Evolutionary conservation across 805 yeast species (phyloP).

Genomic region (Saturnispora zaruensis): DNA sequence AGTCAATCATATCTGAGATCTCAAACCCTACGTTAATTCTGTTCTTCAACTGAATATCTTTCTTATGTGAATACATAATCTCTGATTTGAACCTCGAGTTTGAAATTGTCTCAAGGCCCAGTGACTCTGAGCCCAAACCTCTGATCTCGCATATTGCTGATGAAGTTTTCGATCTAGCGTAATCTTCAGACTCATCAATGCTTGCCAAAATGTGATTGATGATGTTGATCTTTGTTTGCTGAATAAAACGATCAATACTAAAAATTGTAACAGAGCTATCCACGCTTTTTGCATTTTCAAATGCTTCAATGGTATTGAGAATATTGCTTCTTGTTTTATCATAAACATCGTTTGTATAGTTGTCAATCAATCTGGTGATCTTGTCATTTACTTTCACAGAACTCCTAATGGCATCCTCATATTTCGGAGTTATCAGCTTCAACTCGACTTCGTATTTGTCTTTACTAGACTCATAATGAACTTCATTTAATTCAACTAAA

Average conservation of each 20-base stretch:
- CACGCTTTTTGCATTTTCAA: constrained; percentile 37
- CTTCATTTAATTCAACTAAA: constrained; percentile 55
- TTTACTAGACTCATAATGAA: constrained; percentile 43
- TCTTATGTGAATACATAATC: constrained; percentile 74
- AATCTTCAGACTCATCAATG: constrained; percentile 56
- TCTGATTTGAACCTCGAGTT: constrained; percentile 60
- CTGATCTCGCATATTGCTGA: constrained; percentile 55
- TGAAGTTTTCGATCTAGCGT: constrained; percentile 55
- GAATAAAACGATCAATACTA: constrained; percentile 59
- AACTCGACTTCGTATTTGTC: constrained; percentile 41
- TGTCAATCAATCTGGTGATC: constrained; percentile 58
- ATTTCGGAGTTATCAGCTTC: constrained; percentile 52
- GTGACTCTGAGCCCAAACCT: constrained; percentile 48
- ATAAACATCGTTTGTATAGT: constrained; percentile 48
- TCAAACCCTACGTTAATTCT: constrained; percentile 55
- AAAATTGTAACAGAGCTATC: constrained; percentile 41
- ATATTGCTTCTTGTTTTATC: constrained; percentile 51
- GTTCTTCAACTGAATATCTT: constrained; percentile 56
- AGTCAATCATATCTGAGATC: constrained; percentile 66
- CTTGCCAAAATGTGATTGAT: constrained; percentile 55
- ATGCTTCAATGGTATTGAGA: constrained; percentile 34
- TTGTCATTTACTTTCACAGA: constrained; percentile 49
- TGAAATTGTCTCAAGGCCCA: constrained; percentile 44
- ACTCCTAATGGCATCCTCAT: constrained; percentile 42
- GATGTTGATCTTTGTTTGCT: constrained; percentile 58